Evolutionary conservation across 257 asterid genomes (phyloP), one percentile per base, ranked within the genome.

Genomic region (Solanum neorickii): DNA sequence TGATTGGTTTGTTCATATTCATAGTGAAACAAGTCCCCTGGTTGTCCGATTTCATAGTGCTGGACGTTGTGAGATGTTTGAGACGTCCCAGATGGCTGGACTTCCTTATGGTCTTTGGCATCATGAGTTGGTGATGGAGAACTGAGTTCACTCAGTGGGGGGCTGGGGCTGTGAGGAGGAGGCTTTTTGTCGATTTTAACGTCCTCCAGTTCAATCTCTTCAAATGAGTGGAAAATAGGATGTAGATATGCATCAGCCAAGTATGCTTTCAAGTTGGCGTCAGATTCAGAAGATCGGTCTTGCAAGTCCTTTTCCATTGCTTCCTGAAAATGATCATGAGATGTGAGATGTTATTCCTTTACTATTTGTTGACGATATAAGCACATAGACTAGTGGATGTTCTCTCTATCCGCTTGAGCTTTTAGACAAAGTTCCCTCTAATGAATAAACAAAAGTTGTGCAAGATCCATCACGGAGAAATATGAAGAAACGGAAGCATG

Each of bases 161-260:
- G 90, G 82, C 92, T 90, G 9, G 91, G 88, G 27, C 68, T 84
- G 23, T 73, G 90, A 37, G 69, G 84, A 5, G 49, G 87, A 1
- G 72, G 88, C 82, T 86, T 88, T 88, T 90, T 89, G 15, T 95
- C 96, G 33, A 91, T 93, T 87, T 66, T 92, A 56, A 94, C 96
- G 42, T 95, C 98, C 47, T 90, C 92, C 88, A 94, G 85, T 25
- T 96, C 95, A 11, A 92, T 95, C 91, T 96, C 97, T 90, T 95
- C 97, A 76, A 95, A 94, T 31, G 99, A 95, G 89, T 84, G 96
- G 91, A 96, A 97, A 60, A 96, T 96, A 5, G 99, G 99, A 37
- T 97, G 99, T 88, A 97, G 87, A 90, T 97, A 97, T 13, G 99
- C 99, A 83, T 97, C 98, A 0, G 98, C 93, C 90, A 97, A 89